These are phyloP conservation scores for Phytophthora multivora DNA, from an alignment of 352 stramenopile species.

Conservation along the genomic window DNA sequence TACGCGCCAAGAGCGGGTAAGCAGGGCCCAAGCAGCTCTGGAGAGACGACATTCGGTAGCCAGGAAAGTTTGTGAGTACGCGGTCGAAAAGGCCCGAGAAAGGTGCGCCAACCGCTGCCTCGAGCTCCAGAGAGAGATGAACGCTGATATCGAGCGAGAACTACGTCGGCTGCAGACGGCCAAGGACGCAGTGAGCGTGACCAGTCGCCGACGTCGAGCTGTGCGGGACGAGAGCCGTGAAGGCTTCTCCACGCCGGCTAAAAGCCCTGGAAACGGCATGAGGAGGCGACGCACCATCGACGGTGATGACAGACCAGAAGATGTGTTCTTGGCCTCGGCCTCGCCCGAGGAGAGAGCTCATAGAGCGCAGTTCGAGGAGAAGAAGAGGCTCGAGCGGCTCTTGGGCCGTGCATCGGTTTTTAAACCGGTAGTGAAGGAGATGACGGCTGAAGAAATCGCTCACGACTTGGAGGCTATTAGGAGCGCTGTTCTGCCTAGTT, in stretches of 20 bases:
- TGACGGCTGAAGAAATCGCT: slow-evolving; percentile 35
- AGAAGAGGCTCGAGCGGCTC: slow-evolving; percentile 58
- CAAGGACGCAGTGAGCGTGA: slow-evolving; percentile 70
- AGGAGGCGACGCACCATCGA: slow-evolving; percentile 26
- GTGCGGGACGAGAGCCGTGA: slow-evolving; percentile 26
- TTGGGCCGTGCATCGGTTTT: slow-evolving; percentile 61
- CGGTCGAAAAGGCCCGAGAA: slow-evolving; percentile 41
- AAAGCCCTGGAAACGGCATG: slow-evolving; percentile 19
- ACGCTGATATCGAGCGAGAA: slow-evolving; percentile 54
- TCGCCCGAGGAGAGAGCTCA: slow-evolving; percentile 40
- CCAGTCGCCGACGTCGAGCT: slow-evolving; percentile 53
- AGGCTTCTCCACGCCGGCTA: slow-evolving; percentile 20
- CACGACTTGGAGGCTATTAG: slow-evolving; percentile 50
- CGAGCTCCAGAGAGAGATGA: slow-evolving; percentile 59
- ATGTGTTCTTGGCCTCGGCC: slow-evolving; percentile 29
- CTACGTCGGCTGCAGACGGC: slow-evolving; percentile 56
- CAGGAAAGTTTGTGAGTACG: slow-evolving; percentile 44
- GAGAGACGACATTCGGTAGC: slow-evolving; percentile 34
- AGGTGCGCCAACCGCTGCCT: slow-evolving; percentile 50
- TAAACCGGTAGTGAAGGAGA: slow-evolving; percentile 41
- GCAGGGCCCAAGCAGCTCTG: slow-evolving; percentile 33
- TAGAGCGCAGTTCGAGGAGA: slow-evolving; percentile 50
- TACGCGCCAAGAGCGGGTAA: slow-evolving; percentile 26
- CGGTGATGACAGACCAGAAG: slow-evolving; percentile 23
- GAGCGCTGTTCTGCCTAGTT: slow-evolving; percentile 14